phyloP scores from a whole-genome alignment of 306 rosid genomes.

The Cajanus cajan region DNA sequence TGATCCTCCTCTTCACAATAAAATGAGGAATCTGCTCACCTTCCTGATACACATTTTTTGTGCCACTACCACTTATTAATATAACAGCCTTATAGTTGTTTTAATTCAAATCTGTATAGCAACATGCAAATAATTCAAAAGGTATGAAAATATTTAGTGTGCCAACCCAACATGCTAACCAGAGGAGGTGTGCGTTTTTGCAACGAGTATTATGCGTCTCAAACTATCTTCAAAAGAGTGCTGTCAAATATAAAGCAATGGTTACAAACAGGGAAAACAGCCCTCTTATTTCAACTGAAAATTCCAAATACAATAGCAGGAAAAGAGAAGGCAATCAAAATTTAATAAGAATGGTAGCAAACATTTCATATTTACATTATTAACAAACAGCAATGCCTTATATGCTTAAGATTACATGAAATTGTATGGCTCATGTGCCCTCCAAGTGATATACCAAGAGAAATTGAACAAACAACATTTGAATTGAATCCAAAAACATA shows the following conservation, averaged over 20 bases:
- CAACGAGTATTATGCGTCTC: neutral
- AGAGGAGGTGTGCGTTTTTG: neutral
- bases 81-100: neutral
- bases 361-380: constrained; percentile 39
- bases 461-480: constrained; percentile 25
- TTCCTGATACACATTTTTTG: too few species aligned
- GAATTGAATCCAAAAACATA: constrained; percentile 17
- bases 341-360: constrained; percentile 25
- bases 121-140: neutral
- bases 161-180: neutral
- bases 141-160: neutral
- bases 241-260: neutral
- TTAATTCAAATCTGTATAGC: neutral
- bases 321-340: neutral
- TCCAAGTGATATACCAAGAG: constrained; percentile 13
- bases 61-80: neutral
- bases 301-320: neutral
- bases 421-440: constrained; percentile 11
- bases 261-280: neutral
- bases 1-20: too few species aligned
- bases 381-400: constrained; percentile 35
- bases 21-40: too few species aligned
- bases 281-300: neutral
- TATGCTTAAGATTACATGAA: constrained; percentile 18
- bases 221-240: neutral